These are phyloP conservation scores for Wilcoxina mikolae DNA, from an alignment of 495 filamentous ascomycete genomes.

Conservation along the genomic window DNA sequence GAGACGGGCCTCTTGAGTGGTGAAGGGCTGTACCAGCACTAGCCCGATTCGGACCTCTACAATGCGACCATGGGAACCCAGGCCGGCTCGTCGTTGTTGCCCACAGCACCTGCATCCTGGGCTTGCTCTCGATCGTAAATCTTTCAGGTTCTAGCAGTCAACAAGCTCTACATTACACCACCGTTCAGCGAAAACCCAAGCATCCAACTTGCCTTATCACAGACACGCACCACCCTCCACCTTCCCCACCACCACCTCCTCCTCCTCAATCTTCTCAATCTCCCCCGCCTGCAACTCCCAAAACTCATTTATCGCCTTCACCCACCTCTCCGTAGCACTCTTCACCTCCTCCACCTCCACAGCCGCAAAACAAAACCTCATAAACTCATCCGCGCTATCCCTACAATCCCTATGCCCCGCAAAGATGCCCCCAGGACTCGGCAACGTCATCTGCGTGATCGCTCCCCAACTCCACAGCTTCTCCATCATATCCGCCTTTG, in stretches of 20 bases:
- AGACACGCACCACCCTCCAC: no score
- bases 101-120: no score
- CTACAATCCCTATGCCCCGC: conserved; percentile 43
- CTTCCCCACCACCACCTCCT: neutral
- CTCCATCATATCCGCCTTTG: conserved; percentile 34
- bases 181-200: no score
- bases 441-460: conserved; percentile 48
- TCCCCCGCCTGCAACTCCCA: conserved; percentile 41
- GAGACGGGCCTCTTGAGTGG: no score
- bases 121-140: no score
- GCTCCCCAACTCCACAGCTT: conserved; percentile 60
- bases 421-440: conserved; percentile 57
- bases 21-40: no score
- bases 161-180: no score
- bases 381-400: conserved; percentile 42
- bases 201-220: no score
- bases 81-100: no score
- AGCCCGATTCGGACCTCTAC: no score
- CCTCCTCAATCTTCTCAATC: conserved; percentile 4
- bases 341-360: conserved; percentile 53
- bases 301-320: conserved; percentile 53
- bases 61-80: no score
- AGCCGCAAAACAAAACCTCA: conserved; percentile 76
- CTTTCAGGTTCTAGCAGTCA: no score
- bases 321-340: conserved; percentile 44